Base-by-base conservation (phyloP, 177 flowering plant species). In the Vitis hybrid region DNA sequence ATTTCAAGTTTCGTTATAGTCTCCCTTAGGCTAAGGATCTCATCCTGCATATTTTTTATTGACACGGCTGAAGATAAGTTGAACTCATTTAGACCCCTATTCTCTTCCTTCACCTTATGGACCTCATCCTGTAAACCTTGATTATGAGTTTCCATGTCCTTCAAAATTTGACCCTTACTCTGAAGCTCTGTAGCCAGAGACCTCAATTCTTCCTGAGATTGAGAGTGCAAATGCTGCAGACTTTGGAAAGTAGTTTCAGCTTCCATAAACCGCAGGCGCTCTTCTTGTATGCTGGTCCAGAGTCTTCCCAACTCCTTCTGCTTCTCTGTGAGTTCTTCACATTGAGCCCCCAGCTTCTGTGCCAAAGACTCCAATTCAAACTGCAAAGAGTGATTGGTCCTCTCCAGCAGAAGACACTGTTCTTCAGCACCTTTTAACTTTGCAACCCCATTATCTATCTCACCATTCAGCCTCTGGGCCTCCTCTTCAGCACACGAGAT, bases 201-300 rank as follows among this genome's bases (percentile, higher is more conserved):
- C 67, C 81, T 83, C 24, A 86, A 72, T 74, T 86, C 94, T 68
- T 86, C 92, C 68, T 86, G 88, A 72, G 89, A 80, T 71, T 86
- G 81, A 64, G 85, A 78, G 60, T 88, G 91, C 73, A 89, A 64
- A 64, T 80, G 81, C 76, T 89, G 94, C 75, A 89, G 72, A 56
- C 86, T 79, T 56, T 85, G 89, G 63, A 89, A 85, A 56, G 89
- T 85, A 55, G 92, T 82, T 76, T 89, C 94, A 66, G 87, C 88
- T 79, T 89, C 89, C 70, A 83, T 56, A 57, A 85, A 84, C 4
- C 88, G 80, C 66, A 80, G 69, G 2, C 83, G 82, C 74, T 89
- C 91, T 73, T 89, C 89, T 68, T 89, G 90, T 56, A 88, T 19
- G 56, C 81, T 77, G 56, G 81, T 70, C 92, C 87, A 84, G 18